phyloP scores from a whole-genome alignment of 306 rosid species.

The Urtica urens region DNA sequence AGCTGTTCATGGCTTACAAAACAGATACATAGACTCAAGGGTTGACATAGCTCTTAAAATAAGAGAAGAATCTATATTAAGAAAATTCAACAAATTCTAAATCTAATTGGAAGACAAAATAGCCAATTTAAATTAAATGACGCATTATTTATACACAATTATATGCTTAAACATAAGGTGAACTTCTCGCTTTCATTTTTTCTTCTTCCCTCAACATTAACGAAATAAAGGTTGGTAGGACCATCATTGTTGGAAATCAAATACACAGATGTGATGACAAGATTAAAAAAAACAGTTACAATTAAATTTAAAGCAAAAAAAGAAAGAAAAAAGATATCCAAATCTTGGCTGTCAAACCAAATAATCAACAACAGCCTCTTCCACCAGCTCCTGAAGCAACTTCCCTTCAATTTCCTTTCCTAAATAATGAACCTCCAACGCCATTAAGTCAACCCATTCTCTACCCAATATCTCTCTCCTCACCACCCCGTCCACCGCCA shows the following conservation, averaged over 20 bases:
- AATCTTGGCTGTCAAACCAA: slow-evolving; percentile 36
- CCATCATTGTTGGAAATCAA: slow-evolving; percentile 27
- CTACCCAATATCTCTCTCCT: slow-evolving; percentile 58
- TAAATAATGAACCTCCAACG: slow-evolving; percentile 50
- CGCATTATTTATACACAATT: slow-evolving; percentile 9
- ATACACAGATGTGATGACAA: slow-evolving; percentile 36
- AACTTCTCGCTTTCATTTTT: not conserved
- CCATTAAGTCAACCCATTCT: slow-evolving; percentile 54
- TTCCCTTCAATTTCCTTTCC: slow-evolving; percentile 57
- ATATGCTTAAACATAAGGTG: not conserved
- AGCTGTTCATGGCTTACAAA: not conserved
- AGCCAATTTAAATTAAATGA: not conserved
- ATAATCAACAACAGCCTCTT: slow-evolving; percentile 54
- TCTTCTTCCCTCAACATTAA: slow-evolving; percentile 22
- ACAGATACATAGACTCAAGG: no score
- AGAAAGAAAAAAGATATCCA: slow-evolving; percentile 4
- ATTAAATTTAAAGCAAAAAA: slow-evolving; percentile 10
- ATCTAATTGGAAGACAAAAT: not conserved
- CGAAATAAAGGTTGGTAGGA: slow-evolving; percentile 30
- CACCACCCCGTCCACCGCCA: slow-evolving; percentile 63
- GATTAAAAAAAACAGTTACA: slow-evolving; percentile 28
- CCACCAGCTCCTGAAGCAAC: slow-evolving; percentile 69
- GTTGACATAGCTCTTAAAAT: not conserved
- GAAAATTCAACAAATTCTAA: not conserved
- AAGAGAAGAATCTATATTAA: not conserved